A percentile compares a stretch with the other conserved stretches of the same genome.
These are phyloP conservation scores for Casaregolazyma lundiana DNA, from an alignment of 1,139 yeast species.

Conservation along the genomic window DNA sequence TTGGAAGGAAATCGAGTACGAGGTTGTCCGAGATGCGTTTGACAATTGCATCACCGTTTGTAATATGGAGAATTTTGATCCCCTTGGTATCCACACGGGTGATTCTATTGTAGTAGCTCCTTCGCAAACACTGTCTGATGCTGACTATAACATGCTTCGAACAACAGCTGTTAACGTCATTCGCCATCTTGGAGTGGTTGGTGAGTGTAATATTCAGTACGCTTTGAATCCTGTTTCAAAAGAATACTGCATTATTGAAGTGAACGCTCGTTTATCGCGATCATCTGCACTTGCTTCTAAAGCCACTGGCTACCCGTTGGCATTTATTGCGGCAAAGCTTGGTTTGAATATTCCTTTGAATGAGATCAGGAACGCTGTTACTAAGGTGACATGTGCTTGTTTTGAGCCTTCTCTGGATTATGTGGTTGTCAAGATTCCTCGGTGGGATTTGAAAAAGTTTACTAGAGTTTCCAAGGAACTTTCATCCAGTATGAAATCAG, in stretches of 20 bases:
- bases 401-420: slow-evolving; percentile 98
- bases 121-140: slow-evolving; percentile 94
- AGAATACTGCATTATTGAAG: slow-evolving; percentile 97
- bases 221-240: slow-evolving; percentile 91
- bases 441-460: slow-evolving; percentile 98
- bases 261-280: slow-evolving; percentile 94
- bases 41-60: slow-evolving; percentile 99
- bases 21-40: slow-evolving; percentile 95
- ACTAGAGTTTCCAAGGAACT: slow-evolving; percentile 85
- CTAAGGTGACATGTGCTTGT: slow-evolving; percentile 93
- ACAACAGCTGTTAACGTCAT: slow-evolving; percentile 97
- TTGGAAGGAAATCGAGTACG: slow-evolving; percentile 98
- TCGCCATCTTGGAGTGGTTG: slow-evolving; percentile 97
- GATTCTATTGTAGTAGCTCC: slow-evolving; percentile 99
- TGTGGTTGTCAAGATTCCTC: slow-evolving; percentile 96
- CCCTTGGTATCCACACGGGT: slow-evolving; percentile 98
- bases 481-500: slow-evolving; percentile 96
- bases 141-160: slow-evolving; percentile 96
- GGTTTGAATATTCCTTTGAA: slow-evolving; percentile 92
- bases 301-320: slow-evolving; percentile 98
- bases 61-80: slow-evolving; percentile 99
- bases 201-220: slow-evolving; percentile 98
- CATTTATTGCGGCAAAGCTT: slow-evolving; percentile 95
- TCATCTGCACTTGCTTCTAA: slow-evolving; percentile 98
- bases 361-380: slow-evolving; percentile 89